Percentiles rank a stretch among this genome's conserved stretches.
These are phyloP conservation scores for Pyrenula aspistea DNA, from an alignment of 495 filamentous ascomycete genomes.

Conservation along the genomic window DNA sequence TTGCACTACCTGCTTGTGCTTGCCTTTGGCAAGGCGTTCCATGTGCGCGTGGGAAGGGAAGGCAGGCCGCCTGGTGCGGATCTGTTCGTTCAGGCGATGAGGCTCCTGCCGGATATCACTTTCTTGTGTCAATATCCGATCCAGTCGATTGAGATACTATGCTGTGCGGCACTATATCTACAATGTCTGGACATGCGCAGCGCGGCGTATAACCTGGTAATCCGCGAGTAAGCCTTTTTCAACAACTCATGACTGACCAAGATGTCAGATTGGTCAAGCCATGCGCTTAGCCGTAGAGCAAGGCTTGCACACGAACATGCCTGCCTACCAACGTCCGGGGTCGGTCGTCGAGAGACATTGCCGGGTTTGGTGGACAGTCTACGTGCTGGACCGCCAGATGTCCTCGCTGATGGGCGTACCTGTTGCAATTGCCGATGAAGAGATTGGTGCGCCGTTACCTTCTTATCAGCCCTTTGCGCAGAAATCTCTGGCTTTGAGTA, in stretches of 20 bases:
- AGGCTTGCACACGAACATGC: conserved; percentile 33
- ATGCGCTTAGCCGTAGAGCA: conserved; percentile 27
- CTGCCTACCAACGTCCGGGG: conserved; percentile 19
- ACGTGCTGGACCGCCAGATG: conserved; percentile 32
- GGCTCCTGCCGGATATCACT: conserved; percentile 24
- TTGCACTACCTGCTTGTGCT: conserved; percentile 32
- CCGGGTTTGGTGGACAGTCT: conserved; percentile 34
- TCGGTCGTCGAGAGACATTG: conserved; percentile 22
- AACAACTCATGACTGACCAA: too few relatives aligned
- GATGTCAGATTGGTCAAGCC: conserved; percentile 34
- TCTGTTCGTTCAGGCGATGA: conserved; percentile 27
- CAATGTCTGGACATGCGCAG: conserved; percentile 26
- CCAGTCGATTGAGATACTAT: conserved; percentile 27
- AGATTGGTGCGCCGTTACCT: conserved; percentile 23
- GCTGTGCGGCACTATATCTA: conserved; percentile 28
- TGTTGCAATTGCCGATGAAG: conserved; percentile 23
- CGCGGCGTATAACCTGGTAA: conserved; percentile 26
- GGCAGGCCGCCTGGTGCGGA: conserved; percentile 20
- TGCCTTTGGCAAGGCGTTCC: conserved; percentile 31
- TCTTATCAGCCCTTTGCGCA: conserved; percentile 19
- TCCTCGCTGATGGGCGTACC: conserved; percentile 32
- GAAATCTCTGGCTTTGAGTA: conserved; percentile 20
- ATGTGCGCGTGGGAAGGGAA: conserved; percentile 11
- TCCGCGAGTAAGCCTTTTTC: too few relatives aligned
- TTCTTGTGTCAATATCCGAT: conserved; percentile 22